These are phyloP conservation scores for Didymella glomerata DNA, from an alignment of 2,329 filamentous ascomycete genomes.

Conservation along the genomic window DNA sequence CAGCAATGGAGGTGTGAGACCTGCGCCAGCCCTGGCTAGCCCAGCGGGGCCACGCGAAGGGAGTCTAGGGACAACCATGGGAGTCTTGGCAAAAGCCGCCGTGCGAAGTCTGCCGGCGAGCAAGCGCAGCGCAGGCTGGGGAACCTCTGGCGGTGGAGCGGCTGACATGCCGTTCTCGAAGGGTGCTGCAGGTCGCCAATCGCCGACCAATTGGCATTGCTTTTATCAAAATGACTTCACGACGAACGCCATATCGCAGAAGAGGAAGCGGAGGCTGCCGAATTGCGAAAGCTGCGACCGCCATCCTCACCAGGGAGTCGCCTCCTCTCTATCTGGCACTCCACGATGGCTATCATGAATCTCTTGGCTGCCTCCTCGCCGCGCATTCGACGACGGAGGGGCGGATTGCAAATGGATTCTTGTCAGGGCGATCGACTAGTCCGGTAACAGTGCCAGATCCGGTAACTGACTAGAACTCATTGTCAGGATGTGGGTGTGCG, in stretches of 20 bases:
- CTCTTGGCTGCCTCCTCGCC: slow-evolving; percentile 15
- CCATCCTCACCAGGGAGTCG: slow-evolving; percentile 23
- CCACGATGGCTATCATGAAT: slow-evolving; percentile 16
- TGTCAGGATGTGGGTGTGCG: slow-evolving; percentile 12
- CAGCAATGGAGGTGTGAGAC: too few species aligned
- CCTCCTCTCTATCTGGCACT: slow-evolving; percentile 23
- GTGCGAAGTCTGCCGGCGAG: slow-evolving; percentile 10
- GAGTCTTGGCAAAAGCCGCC: slow-evolving; percentile 5
- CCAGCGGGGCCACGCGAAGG: slow-evolving; percentile 21
- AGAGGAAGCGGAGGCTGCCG: slow-evolving; percentile 23
- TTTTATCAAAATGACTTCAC: slow-evolving; percentile 17
- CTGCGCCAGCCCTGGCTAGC: slow-evolving; percentile 18
- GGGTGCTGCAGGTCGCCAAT: slow-evolving; percentile 18
- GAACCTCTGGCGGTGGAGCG: slow-evolving; percentile 12
- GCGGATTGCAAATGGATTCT: slow-evolving; percentile 36
- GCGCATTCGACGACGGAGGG: slow-evolving; percentile 10
- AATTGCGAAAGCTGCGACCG: slow-evolving; percentile 14
- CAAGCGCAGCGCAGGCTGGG: slow-evolving; percentile 14
- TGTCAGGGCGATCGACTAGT: slow-evolving; percentile 26
- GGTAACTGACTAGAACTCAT: slow-evolving; percentile 23
- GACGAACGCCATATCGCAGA: slow-evolving; percentile 12
- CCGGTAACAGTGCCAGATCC: slow-evolving; percentile 11
- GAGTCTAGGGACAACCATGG: slow-evolving; percentile 4
- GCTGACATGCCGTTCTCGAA: slow-evolving; percentile 9
- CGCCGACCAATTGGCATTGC: slow-evolving; percentile 19